Conservation (phyloP, 2,329 filamentous ascomycete genomes). For the Hymenoscyphus albidus region DNA sequence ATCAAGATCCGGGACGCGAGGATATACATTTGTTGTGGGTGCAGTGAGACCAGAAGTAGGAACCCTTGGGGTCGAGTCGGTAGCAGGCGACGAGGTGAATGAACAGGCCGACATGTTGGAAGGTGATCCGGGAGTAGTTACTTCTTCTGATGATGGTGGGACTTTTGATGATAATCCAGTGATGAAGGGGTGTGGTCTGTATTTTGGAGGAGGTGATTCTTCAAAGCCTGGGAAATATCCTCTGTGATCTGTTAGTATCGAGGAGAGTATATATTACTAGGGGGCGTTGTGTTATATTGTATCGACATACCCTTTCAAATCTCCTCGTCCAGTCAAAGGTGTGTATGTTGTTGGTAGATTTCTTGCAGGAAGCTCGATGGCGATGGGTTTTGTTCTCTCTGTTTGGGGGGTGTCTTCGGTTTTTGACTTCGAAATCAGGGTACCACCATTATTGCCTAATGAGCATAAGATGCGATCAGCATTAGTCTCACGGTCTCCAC, state of each 20-base stretch:
- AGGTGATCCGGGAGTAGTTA: slow-evolving; percentile 10
- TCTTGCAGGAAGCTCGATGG: slow-evolving; percentile 44
- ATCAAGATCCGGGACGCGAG: slow-evolving; percentile 17
- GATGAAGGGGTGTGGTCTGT: slow-evolving; percentile 12
- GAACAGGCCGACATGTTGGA: slow-evolving; percentile 25
- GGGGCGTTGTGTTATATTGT: not conserved
- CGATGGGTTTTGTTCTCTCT: slow-evolving; percentile 47
- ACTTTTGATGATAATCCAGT: slow-evolving; percentile 1
- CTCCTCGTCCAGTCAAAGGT: slow-evolving; percentile 53
- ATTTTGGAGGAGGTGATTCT: slow-evolving; percentile 34
- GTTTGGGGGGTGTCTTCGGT: slow-evolving; percentile 21
- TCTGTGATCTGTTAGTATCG: slow-evolving; percentile 36
- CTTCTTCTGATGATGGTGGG: not conserved
- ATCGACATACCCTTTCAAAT: slow-evolving; percentile 52
- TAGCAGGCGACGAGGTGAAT: slow-evolving; percentile 36
- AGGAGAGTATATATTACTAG: not conserved
- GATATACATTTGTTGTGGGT: slow-evolving; percentile 7
- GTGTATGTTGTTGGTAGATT: slow-evolving; percentile 44
- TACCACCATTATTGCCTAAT: slow-evolving; percentile 12
- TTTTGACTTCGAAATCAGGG: slow-evolving; percentile 1
- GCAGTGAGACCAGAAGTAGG: slow-evolving; percentile 14
- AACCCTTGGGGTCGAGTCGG: slow-evolving; percentile 13
- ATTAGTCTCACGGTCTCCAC: not conserved
- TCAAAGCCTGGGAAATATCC: slow-evolving; percentile 60
- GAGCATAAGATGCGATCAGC: slow-evolving; percentile 6